Evolutionary conservation across 2,329 filamentous ascomycete species (phyloP), one percentile per base, ranked within the genome.

Genomic region (Cercospora sp.): DNA sequence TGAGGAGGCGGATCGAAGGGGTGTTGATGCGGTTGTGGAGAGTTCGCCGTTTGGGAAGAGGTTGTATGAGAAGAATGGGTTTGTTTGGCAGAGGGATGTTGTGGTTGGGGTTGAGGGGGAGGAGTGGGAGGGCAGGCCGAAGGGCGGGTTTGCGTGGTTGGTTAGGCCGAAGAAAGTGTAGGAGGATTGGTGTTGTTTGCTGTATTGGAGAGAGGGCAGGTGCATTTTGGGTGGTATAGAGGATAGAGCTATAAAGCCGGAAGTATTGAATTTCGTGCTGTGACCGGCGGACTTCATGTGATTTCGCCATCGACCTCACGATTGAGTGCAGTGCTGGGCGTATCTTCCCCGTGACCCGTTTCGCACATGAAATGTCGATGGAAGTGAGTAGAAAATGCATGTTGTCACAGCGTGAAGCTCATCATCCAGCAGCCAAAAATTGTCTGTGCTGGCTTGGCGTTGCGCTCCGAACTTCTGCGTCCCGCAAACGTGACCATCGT

Each of bases 1-100:
- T 3, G 59, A 69, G 3, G 74, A 72, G 63, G 76, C 76, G 12
- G 76, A 78, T 63, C 67, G 73, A 55, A 31, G 74, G 42, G 74
- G 73, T 0, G 65, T 76, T 7, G 72, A 74, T 45, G 71, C 75
- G 20, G 70, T 77, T 9, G 76, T 78, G 33, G 76, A 78, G 70
- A 75, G 74, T 60, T 75, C 73, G 26, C 61, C 69, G 18, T 75
- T 63, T 65, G 76, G 75, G 9, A 75, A 72, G 60, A 70, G 74
- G 1, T 62, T 76, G 55, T 78, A 78, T 51, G 69, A 75, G 71
- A 76, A 77, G 73, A 70, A 76, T 63, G 76, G 76, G 10, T 78
- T 74, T 59, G 68, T 72, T 6, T 77, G 75, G 60, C 60, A 73
- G 20, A 75, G 74, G 65, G 70, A 75, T 67, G 70, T 73, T 5